Conservation (phyloP, 495 filamentous ascomycete species). For the Penicillium paradoxum region DNA sequence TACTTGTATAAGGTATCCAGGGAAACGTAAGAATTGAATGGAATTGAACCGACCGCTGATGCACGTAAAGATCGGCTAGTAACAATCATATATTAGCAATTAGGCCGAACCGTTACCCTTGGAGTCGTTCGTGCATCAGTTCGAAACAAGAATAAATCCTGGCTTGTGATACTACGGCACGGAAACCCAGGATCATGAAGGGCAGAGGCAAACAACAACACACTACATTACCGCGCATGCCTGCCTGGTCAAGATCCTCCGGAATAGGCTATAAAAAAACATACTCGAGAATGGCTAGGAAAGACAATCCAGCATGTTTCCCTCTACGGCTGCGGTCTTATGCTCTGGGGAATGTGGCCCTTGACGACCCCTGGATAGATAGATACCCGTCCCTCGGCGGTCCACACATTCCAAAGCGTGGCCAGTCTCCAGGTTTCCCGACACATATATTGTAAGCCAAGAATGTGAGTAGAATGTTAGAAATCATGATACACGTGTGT, state of each 20-base stretch:
- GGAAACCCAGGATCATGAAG: too few species aligned
- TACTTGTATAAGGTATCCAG: too few species aligned
- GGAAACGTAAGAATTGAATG: not conserved
- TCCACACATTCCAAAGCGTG: constrained; percentile 8
- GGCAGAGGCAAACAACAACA: too few species aligned
- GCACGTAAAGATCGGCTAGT: not conserved
- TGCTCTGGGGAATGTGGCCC: constrained; percentile 7
- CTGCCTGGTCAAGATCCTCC: not conserved
- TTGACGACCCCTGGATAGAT: not conserved
- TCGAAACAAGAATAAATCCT: constrained; percentile 6
- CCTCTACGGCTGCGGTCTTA: not conserved
- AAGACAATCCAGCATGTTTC: not conserved
- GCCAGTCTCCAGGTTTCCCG: not conserved
- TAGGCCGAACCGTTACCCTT: constrained; percentile 1
- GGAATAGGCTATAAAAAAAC: not conserved
- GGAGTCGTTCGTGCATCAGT: not conserved
- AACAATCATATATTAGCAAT: not conserved
- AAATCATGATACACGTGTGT: not conserved
- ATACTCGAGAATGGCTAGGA: constrained; percentile 2
- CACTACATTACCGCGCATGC: not conserved
- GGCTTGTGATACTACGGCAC: not conserved
- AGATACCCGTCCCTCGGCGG: not conserved
- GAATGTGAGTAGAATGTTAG: constrained; percentile 10
- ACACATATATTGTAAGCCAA: not conserved
- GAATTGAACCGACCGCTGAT: not conserved